Base-by-base conservation (phyloP, 805 yeast species). In the Saccharomyces kudriavzevii region DNA sequence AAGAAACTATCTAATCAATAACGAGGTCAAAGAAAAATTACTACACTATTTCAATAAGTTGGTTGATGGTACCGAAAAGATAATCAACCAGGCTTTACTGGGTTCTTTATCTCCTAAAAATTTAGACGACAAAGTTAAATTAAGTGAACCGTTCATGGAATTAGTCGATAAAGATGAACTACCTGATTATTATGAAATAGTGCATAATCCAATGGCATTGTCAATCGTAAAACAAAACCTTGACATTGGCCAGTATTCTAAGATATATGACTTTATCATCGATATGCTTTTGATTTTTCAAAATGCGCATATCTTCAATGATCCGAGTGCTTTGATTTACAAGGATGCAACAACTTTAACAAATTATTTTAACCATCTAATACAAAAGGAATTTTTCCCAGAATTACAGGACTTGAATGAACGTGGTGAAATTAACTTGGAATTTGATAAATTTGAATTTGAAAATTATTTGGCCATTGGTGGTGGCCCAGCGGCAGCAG, bases 241-340 rank as follows among this genome's bases (percentile, higher is more conserved):
- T 46, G 78, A 78, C 17, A 69, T 68, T 17, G 80, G 82, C 25
- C 75, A 78, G 29, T 80, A 81, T 55, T 73, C 76, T 2, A 77
- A 79, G 43, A 76, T 89, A 54, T 79, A 77, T 40, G 81, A 76
- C 49, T 87, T 89, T 62, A 71, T 78, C 53, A 77, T 75, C 22
- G 85, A 84, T 50, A 74, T 85, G 5, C 71, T 74, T 28, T 71
- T 84, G 51, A 83, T 92, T 13, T 90, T 91, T 71, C 64, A 75
- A 47, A 94, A 94, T 69, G 96, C 97, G 1, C 82, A 82, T 64
- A 67, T 77, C 1, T 92, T 83, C 70, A 92, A 91, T 68, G 86
- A 83, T 55, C 86, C 86, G 51, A 81, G 79, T 1, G 81, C 94
- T 51, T 75, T 81, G 51, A 83, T 91, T 45, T 82, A 83, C 63